Conservation (phyloP, 2,329 filamentous ascomycete species). For the Botrytis deweyae region DNA sequence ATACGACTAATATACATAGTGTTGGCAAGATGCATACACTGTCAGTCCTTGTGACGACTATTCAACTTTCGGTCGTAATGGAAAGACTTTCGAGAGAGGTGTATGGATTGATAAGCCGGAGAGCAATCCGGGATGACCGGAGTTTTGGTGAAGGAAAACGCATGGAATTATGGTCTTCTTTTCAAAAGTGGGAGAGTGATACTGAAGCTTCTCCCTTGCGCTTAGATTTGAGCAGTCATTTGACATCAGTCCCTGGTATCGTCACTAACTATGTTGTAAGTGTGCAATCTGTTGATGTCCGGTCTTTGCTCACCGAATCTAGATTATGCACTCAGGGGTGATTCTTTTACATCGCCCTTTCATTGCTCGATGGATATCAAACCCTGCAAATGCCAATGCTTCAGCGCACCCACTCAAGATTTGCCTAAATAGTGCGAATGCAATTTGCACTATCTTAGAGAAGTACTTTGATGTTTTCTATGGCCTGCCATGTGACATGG, state of each 20-base stretch:
- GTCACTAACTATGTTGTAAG: slow-evolving; percentile 38
- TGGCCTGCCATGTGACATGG: slow-evolving; percentile 38
- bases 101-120: slow-evolving; percentile 35
- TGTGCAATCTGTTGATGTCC: not conserved
- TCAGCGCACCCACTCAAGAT: slow-evolving; percentile 28
- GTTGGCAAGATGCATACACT: slow-evolving; percentile 35
- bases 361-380: slow-evolving; percentile 32
- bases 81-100: slow-evolving; percentile 34
- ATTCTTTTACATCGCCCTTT: slow-evolving; percentile 38
- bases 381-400: slow-evolving; percentile 23
- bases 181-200: slow-evolving; percentile 34
- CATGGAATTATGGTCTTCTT: slow-evolving; percentile 30
- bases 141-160: slow-evolving; percentile 31
- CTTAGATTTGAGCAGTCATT: slow-evolving; percentile 32
- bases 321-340: slow-evolving; percentile 35
- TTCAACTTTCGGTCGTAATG: slow-evolving; percentile 31
- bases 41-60: slow-evolving; percentile 35
- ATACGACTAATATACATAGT: slow-evolving; percentile 18
- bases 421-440: slow-evolving; percentile 35
- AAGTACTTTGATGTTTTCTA: slow-evolving; percentile 35
- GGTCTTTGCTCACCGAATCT: not conserved
- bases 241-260: slow-evolving; percentile 34
- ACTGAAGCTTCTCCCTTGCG: slow-evolving; percentile 34
- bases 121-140: slow-evolving; percentile 34
- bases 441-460: slow-evolving; percentile 36